phyloP scores from a whole-genome alignment of 257 asterid species.

The Phtheirospermum japonicum region DNA sequence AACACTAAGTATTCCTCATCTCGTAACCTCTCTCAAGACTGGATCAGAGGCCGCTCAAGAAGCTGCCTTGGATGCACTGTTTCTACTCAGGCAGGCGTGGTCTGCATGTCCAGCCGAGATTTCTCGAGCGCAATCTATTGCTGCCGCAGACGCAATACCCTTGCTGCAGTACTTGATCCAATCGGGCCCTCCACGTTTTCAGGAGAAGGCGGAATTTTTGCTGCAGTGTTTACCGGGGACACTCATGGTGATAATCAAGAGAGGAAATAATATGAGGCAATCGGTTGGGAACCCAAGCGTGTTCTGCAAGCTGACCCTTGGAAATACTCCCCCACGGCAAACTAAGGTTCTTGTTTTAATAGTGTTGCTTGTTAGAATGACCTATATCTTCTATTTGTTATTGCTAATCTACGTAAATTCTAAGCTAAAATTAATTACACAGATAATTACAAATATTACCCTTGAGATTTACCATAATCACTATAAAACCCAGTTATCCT shows the following conservation, averaged over 20 bases:
- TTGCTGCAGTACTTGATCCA: constrained; percentile 89
- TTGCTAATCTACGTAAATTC: no score
- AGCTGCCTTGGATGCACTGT: constrained; percentile 94
- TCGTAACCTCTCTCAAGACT: constrained; percentile 90
- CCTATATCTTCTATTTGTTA: no score
- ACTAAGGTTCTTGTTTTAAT: constrained; percentile 54
- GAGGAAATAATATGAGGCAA: constrained; percentile 95
- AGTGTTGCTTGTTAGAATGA: no score
- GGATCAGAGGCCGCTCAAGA: constrained; percentile 96
- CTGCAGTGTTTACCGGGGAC: constrained; percentile 96
- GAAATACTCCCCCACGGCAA: constrained; percentile 80
- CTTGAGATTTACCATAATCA: no score
- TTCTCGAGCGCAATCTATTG: constrained; percentile 93
- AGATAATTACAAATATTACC: no score
- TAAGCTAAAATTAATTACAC: no score
- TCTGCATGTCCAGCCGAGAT: constrained; percentile 97
- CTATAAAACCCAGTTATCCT: no score
- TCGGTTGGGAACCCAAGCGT: constrained; percentile 96
- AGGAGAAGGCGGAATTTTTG: constrained; percentile 83
- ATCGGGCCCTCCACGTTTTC: constrained; percentile 91
- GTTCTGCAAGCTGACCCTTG: constrained; percentile 93
- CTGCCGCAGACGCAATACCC: constrained; percentile 96
- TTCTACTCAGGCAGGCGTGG: constrained; percentile 97
- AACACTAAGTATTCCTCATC: constrained; percentile 91
- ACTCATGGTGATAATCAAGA: constrained; percentile 77